Conservation (phyloP, 2,329 filamentous ascomycete genomes). For the Aspergillus transmontanensis region DNA sequence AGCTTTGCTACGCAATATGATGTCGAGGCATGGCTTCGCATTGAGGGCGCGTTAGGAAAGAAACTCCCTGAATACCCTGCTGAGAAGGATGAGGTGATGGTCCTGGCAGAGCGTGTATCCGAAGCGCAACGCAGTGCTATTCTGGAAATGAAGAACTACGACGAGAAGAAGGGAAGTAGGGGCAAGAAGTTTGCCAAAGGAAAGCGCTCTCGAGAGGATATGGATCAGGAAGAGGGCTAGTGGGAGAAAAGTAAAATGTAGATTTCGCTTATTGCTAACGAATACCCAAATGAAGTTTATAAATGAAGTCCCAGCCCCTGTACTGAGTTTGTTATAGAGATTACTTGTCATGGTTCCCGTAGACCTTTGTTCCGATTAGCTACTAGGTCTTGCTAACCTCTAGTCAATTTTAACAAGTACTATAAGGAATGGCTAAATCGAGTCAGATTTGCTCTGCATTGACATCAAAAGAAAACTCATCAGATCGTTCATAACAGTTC, state of each 20-base stretch:
- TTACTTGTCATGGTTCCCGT: background rate
- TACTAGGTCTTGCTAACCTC: background rate
- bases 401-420: background rate
- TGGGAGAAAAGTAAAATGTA: background rate
- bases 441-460: background rate
- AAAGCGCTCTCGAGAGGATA: slow-evolving; percentile 62
- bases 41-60: slow-evolving; percentile 79
- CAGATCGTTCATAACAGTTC: slow-evolving; percentile 19
- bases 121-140: slow-evolving; percentile 82
- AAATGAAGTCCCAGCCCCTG: background rate
- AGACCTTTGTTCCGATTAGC: background rate
- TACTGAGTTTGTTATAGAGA: background rate
- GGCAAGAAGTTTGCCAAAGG: slow-evolving; percentile 52
- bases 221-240: slow-evolving; percentile 75
- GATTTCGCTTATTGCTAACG: background rate
- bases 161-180: slow-evolving; percentile 64
- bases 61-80: slow-evolving; percentile 70
- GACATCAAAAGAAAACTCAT: slow-evolving; percentile 15
- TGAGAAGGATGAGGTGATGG: slow-evolving; percentile 81
- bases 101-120: slow-evolving; percentile 74
- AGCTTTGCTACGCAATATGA: slow-evolving; percentile 88
- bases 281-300: slow-evolving; percentile 1
- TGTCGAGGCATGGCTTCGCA: slow-evolving; percentile 75
- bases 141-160: slow-evolving; percentile 77
- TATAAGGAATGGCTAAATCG: slow-evolving; percentile 3